phyloP scores from a whole-genome alignment of 345 rosid genomes.

The Salix caprea region DNA sequence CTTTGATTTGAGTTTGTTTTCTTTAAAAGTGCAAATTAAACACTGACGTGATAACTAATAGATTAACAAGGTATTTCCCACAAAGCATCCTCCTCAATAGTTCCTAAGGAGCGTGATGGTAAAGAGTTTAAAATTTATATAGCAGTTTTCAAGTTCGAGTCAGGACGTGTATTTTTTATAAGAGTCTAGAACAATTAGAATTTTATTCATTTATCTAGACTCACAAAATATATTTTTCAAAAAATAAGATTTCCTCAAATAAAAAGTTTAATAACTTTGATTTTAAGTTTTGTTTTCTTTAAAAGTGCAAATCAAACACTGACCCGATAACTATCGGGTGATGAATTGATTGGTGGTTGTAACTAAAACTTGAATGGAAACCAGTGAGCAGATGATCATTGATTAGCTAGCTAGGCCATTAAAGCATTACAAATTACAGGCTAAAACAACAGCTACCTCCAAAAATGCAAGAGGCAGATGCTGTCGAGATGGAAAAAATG shows the following conservation, averaged over 20 bases:
- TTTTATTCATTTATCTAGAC: too few species aligned
- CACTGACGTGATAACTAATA: too few species aligned
- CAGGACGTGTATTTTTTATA: too few species aligned
- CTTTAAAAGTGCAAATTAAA: too few species aligned
- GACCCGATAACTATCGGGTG: background rate
- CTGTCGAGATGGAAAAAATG: background rate
- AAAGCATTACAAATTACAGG: background rate
- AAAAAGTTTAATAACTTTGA: too few species aligned
- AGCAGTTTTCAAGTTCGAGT: too few species aligned
- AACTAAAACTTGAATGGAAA: background rate
- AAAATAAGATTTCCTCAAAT: too few species aligned
- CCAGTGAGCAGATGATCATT: background rate
- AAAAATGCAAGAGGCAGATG: background rate
- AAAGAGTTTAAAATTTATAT: accelerated
- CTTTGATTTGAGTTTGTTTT: too few species aligned
- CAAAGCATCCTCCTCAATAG: too few species aligned
- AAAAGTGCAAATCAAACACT: too few species aligned
- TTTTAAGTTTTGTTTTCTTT: too few species aligned
- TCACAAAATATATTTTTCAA: accelerated
- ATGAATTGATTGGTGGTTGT: background rate
- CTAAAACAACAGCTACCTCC: background rate
- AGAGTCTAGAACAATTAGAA: accelerated
- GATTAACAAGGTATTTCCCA: too few species aligned
- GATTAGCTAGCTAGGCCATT: background rate
- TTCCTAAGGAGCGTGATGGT: accelerated